Percentiles rank a stretch among this genome's conserved stretches.
phyloP scores from a whole-genome alignment of 352 stramenopile genomes.

The Globisporangium spiculum region DNA sequence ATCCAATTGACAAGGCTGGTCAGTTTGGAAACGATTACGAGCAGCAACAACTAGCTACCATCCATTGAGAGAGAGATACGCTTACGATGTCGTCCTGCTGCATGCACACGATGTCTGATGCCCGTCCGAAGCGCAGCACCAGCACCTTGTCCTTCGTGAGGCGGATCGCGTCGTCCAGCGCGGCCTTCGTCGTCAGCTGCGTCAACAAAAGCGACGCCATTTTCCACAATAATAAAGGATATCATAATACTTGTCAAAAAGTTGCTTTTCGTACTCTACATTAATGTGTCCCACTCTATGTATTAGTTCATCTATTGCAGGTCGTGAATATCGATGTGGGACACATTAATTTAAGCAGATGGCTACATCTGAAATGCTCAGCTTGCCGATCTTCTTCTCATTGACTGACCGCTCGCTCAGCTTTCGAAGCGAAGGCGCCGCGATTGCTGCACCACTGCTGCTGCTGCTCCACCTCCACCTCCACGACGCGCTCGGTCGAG shows the following conservation, averaged over 20 bases:
- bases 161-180: slow-evolving; percentile 76
- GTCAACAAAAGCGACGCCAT: slow-evolving; percentile 80
- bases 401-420: neutral
- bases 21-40: neutral
- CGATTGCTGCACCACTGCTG: neutral
- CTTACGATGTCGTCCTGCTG: slow-evolving; percentile 83
- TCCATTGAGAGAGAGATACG: slow-evolving; percentile 6
- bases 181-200: slow-evolving; percentile 52
- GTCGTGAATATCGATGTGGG: neutral
- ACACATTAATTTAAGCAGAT: neutral
- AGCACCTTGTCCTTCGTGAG: slow-evolving; percentile 79
- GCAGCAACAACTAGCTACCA: neutral
- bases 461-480: too few relatives aligned
- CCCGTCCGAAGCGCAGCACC: slow-evolving; percentile 75
- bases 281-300: neutral
- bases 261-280: neutral
- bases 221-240: neutral
- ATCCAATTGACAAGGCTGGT: neutral
- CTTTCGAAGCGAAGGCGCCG: slow-evolving; percentile 4
- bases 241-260: neutral
- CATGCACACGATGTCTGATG: slow-evolving; percentile 65
- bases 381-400: neutral
- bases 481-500: slow-evolving; percentile 14
- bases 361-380: neutral
- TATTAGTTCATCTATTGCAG: neutral